Evolutionary conservation across 768 basidiomycete genomes (phyloP).

Genomic region (Lactifluus piperatus): DNA sequence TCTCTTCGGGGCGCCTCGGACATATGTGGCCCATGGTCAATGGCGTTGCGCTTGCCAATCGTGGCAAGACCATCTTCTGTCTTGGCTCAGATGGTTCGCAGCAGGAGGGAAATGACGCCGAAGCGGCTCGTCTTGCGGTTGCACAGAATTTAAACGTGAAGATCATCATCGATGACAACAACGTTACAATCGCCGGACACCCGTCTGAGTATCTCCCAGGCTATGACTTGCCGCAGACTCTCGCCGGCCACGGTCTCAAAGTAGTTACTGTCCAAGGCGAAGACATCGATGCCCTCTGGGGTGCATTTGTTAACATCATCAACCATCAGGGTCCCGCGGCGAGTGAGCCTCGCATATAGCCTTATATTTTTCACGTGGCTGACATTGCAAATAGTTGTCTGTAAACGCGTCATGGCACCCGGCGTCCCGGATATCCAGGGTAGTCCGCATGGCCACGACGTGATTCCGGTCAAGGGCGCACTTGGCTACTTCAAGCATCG

Average conservation of each 20-base stretch:
- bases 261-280: constrained; percentile 69
- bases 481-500: constrained; percentile 60
- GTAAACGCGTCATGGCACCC: constrained; percentile 46
- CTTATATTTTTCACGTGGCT: background rate
- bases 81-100: constrained; percentile 88
- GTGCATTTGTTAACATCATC: constrained; percentile 46
- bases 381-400: constrained; percentile 40
- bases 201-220: constrained; percentile 82
- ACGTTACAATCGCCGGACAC: constrained; percentile 89
- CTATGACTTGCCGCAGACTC: constrained; percentile 60
- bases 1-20: constrained; percentile 87
- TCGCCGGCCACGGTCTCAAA: constrained; percentile 75
- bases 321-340: constrained; percentile 70
- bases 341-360: constrained; percentile 33
- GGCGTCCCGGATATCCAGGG: constrained; percentile 64
- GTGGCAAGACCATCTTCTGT: constrained; percentile 68
- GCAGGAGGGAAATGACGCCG: constrained; percentile 87
- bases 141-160: constrained; percentile 80
- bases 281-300: constrained; percentile 72
- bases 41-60: constrained; percentile 74
- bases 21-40: constrained; percentile 90
- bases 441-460: constrained; percentile 73
- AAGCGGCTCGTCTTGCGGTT: constrained; percentile 81
- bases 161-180: constrained; percentile 82
- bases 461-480: constrained; percentile 74